phyloP scores from a whole-genome alignment of 2,329 filamentous ascomycete species.

The Lachnellula hyalina region DNA sequence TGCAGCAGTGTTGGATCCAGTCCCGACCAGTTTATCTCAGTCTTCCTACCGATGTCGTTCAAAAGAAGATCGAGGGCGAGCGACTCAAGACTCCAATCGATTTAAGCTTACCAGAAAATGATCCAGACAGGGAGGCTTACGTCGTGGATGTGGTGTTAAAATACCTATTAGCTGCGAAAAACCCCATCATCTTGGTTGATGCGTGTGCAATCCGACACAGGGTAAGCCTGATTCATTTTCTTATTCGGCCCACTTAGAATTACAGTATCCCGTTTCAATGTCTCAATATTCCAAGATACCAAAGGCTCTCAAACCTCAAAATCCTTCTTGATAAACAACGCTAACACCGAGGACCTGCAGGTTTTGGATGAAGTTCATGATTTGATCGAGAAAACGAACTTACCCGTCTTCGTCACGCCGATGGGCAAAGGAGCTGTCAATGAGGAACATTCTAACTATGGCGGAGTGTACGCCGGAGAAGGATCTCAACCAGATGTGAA shows the following conservation, averaged over 20 bases:
- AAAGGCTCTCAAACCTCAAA: no score
- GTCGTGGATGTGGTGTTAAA: conserved; percentile 76
- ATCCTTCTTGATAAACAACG: no score
- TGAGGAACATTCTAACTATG: conserved; percentile 69
- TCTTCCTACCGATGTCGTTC: conserved; percentile 75
- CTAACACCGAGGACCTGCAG: background rate
- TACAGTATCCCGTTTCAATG: no score
- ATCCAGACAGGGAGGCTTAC: conserved; percentile 68
- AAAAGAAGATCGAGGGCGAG: conserved; percentile 69
- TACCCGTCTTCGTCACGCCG: conserved; percentile 82
- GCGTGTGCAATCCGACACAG: conserved; percentile 76
- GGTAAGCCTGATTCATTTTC: no score
- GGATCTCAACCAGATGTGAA: conserved; percentile 63
- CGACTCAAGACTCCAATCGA: conserved; percentile 67
- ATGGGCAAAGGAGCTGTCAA: conserved; percentile 86
- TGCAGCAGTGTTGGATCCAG: conserved; percentile 67
- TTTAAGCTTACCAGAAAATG: conserved; percentile 57
- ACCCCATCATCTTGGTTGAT: conserved; percentile 75
- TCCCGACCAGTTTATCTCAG: conserved; percentile 80
- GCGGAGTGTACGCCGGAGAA: conserved; percentile 79
- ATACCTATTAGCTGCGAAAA: conserved; percentile 66
- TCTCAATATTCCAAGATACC: no score
- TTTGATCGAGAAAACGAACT: conserved; percentile 64
- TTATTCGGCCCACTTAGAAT: no score
- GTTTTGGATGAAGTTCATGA: conserved; percentile 67